Conservation (phyloP, 2,329 filamentous ascomycete species). For the Fusarium oligoseptatum region DNA sequence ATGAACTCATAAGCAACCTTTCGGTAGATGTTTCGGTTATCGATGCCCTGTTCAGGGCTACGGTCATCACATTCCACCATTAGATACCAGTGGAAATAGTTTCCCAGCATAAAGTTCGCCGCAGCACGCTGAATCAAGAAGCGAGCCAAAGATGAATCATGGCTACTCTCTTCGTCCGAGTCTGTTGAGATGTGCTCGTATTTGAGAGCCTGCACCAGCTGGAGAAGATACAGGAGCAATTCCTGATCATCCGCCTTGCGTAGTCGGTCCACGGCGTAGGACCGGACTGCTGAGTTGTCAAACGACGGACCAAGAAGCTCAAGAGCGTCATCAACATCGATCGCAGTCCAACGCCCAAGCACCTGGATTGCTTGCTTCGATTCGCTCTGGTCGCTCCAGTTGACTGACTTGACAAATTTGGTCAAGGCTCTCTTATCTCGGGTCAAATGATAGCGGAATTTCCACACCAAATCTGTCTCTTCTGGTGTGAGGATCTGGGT, state of each 20-base stretch:
- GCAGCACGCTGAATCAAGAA: constrained; percentile 92
- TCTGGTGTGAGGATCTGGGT: constrained; percentile 89
- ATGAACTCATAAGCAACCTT: constrained; percentile 98
- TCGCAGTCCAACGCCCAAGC: constrained; percentile 93
- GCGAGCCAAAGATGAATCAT: constrained; percentile 86
- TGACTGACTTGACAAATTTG: constrained; percentile 98
- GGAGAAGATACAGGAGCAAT: constrained; percentile 88
- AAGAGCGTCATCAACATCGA: constrained; percentile 95
- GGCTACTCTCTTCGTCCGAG: constrained; percentile 67
- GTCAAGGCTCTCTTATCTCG: constrained; percentile 93
- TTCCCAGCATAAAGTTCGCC: constrained; percentile 90
- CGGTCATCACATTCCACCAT: constrained; percentile 96
- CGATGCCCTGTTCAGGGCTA: constrained; percentile 79
- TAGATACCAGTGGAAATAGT: constrained; percentile 97
- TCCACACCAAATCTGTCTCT: constrained; percentile 97
- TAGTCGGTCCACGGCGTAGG: constrained; percentile 92
- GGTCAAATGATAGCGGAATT: constrained; percentile 94
- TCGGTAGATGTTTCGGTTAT: constrained; percentile 87
- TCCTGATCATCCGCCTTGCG: constrained; percentile 95
- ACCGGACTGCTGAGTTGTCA: constrained; percentile 87
- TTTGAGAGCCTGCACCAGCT: constrained; percentile 95
- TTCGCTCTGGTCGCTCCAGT: constrained; percentile 90
- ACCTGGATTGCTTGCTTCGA: constrained; percentile 91
- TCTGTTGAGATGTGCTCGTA: constrained; percentile 83
- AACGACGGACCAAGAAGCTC: constrained; percentile 94